Evolutionary conservation across 306 rosid species (phyloP), one percentile per base, ranked within the genome.

Genomic region (Comarum palustre): DNA sequence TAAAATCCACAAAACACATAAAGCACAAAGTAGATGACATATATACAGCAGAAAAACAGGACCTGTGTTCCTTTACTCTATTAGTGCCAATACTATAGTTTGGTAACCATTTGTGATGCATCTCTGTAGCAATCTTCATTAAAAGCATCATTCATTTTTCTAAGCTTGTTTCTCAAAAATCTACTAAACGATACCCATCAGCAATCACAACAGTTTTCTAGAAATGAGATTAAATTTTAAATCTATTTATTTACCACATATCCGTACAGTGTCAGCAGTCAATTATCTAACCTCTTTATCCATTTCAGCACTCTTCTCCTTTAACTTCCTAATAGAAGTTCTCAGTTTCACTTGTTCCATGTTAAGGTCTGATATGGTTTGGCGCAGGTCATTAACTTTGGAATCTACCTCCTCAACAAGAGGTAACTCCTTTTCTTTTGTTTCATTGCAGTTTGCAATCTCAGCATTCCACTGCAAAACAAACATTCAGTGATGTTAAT

Each of bases 331-430:
- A 27, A 78, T 57, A 32, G 86, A 65, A 78, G 84, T 72, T 81
- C 90, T 87, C 83, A 89, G 38, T 0, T 94, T 81, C 74, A 77
- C 54, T 78, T 94, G 98, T 3, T 88, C 82, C 52, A 77, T 83
- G 82, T 94, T 94, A 52, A 89, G 91, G 74, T 77, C 76, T 12
- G 73, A 83, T 75, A 94, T 86, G 43, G 84, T 86, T 67, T 88
- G 92, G 59, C 74, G 89, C 57, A 89, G 46, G 75, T 94, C 96
- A 73, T 83, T 89, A 50, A 94, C 97, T 55, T 86, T 87, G 19
- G 76, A 75, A 46, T 88, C 96, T 45, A 84, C 87, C 75, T 91
- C 97, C 78, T 93, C 89, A 82, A 86, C 86, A 72, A 84, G 84
- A 68, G 96, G 86, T 72, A 87, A 69, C 75, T 93, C 97, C 77